Evolutionary conservation across 345 rosid species (phyloP), one percentile per base, ranked within the genome.

Genomic region (Laguncularia racemosa): DNA sequence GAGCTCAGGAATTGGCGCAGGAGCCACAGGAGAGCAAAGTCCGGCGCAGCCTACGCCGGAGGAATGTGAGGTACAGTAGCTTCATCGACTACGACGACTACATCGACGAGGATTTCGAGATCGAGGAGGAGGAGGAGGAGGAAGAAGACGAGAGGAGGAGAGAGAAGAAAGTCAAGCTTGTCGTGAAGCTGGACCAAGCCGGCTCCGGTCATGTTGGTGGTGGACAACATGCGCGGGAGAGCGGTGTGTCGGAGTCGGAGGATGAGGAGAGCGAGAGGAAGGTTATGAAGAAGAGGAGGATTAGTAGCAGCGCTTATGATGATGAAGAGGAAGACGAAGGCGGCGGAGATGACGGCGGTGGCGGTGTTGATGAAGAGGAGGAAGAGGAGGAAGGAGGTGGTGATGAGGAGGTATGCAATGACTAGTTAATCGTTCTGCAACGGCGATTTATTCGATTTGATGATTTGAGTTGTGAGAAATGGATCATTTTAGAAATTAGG

Each of bases 101-200:
- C 58, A 50, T 61, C 61, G 81, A 73, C 46, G 91, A 74, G 15
- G 78, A 78, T 20, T 78, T 76, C 8, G 65, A 40, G 14, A 58
- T 59, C 50, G 48, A 16, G 7, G 61, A 38, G 5, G 74, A 70
- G 14, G 68, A 50, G 16, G 72, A 62, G 15, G 67, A 55, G 10
- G 75, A 71, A 38, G 90, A 81, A 20, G 90, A 77, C 46, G 88
- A 79, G 75, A 64, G 71, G 48, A 75, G 80, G 71, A 76, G 80
- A 50, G 86, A 84, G 82, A 91, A 82, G 89, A 88, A 91, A 82
- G 71, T 84, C 16, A 85, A 82, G 75, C 89, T 84, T 23, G 80
- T 86, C 14, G 71, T 81, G 5, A 91, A 91, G 73, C 85, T 91
- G 53, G 74, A 83, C 62, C 84, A 76, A 70, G 62, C 58, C 61